Base-by-base conservation (phyloP, 2,329 filamentous ascomycete genomes). In the Harringtonia aguacate region DNA sequence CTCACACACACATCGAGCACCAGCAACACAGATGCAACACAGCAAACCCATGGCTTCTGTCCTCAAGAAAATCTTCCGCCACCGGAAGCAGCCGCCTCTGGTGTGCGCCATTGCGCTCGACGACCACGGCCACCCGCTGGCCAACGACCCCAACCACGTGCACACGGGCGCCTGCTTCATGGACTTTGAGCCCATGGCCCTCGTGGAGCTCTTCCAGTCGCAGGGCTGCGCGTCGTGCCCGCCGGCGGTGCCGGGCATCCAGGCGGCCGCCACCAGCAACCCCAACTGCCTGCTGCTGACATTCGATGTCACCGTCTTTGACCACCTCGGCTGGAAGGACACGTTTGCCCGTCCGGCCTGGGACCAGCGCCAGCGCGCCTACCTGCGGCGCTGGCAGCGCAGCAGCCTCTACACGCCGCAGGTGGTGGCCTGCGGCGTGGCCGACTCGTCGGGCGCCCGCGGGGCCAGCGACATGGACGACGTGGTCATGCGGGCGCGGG, bases 161-260 rank as follows among this genome's bases (percentile, higher is more conserved):
- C 59, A 61, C 51, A 61, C 59, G 1, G 48, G 47, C 4, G 58
- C 58, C 8, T 62, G 57, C 43, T 62, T 61, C 41, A 47, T 61
- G 22, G 53, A 58, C 31, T 52, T 61, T 44, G 55, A 61, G 40
- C 53, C 57, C 1, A 55, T 61, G 34, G 50, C 61, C 22, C 47
- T 62, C 9, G 54, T 58, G 6, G 60, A 64, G 47, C 53, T 64
- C 15, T 63, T 59, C 49, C 58, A 60, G 45, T 60, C 59, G 0
- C 60, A 63, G 48, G 56, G 57, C 41, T 63, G 60, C 37, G 49
- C 46, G 15, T 56, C 59, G 3, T 64, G 59, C 39, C 59, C 59
- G 2, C 55, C 58, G 1, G 55, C 59, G n/a, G 51, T 61, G 4
- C 54, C 56, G 1, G 51, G 46, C 18, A 59, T 62, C 39, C 58